Percentiles rank a stretch among this genome's conserved stretches.
Conservation (phyloP, 176 grass and related monocot species). For the Aegilops tauschii region DNA sequence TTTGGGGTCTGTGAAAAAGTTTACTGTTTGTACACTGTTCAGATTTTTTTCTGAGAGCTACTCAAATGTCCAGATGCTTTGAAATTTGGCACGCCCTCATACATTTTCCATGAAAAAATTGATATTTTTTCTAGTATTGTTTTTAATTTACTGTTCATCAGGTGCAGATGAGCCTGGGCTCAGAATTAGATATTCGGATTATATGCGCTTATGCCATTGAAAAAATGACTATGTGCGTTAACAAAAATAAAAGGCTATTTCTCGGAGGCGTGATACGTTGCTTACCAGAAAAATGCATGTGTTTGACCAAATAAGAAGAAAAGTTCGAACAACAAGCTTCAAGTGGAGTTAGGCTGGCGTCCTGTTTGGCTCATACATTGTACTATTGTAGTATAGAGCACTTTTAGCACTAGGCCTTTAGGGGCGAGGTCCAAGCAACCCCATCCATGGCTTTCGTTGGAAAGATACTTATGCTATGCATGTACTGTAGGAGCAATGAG, state of each 20-base stretch:
- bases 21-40: no score
- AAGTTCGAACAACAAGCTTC: not conserved
- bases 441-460: not conserved
- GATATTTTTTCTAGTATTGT: no score
- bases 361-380: not conserved
- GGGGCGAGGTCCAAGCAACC: not conserved
- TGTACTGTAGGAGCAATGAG: not conserved
- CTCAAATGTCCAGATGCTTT: no score
- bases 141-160: no score
- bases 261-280: not conserved
- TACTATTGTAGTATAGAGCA: not conserved
- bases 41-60: no score
- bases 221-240: not conserved
- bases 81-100: no score
- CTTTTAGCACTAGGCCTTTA: not conserved
- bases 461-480: not conserved
- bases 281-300: not conserved
- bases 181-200: not conserved
- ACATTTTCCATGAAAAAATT: no score
- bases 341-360: conserved; percentile 4
- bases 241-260: not conserved
- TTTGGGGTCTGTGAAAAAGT: no score
- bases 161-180: no score
- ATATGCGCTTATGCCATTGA: not conserved
- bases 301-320: not conserved